Base-by-base conservation (phyloP, 345 rosid species). In the Acer campestre region DNA sequence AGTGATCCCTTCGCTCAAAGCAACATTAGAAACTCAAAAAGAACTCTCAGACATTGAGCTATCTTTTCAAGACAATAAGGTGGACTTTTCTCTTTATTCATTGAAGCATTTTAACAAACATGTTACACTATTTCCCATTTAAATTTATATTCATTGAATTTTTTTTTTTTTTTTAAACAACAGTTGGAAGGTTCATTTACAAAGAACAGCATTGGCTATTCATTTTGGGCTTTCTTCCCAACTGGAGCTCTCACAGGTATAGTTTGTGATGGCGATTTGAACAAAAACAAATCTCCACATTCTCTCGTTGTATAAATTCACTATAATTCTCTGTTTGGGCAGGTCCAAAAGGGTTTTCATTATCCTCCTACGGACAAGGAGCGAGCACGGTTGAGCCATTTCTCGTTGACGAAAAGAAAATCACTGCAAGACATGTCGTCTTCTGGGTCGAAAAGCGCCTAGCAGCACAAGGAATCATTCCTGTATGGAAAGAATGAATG, bases 401-500 rank as follows among this genome's bases (percentile, higher is more conserved):
- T 85, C 98, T 92, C 0, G 74, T 96, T 0, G 99, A 96, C 29
- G 99, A 92, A 87, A 96, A 86, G 92, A 91, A 85, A 85, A 88
- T 91, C 51, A 96, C 99, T 0, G 91, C 89, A 10, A 89, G 80
- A 80, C 97, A 80, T 7, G 83, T 96, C 4, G 92, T 93, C 20
- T 96, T 96, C 81, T 96, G 99, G 98, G 94, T 94, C 4, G 93
- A 94, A 77, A 96, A 96, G 81, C 94, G 97, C 25, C 89, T 96
- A 58, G 99, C 97, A 16, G 98, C 99, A 10, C 99, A 96, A 75
- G 97, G 99, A 71, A 89, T 93, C 75, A 87, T 92, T 68, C 97
- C 96, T 1, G 99, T 92, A 51, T 91, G 98, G 97, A 85, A 80
- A 80, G 86, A 88, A 38, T 88, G 75, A 88, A 38, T 88, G 75